Base-by-base conservation (phyloP, 495 filamentous ascomycete species). In the Aspergillus bertholletiae region DNA sequence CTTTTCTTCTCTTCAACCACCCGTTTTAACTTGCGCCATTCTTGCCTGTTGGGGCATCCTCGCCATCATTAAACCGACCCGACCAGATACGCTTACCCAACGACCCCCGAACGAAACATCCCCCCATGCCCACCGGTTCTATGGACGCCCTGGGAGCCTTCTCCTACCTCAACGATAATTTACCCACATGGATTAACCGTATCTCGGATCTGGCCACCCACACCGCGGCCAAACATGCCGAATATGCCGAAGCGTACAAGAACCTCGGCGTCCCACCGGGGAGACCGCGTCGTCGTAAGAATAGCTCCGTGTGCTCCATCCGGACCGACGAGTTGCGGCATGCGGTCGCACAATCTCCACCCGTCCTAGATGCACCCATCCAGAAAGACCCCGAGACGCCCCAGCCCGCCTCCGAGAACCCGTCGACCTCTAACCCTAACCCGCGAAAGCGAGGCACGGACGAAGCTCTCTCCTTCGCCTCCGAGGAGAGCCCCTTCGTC, bases 121-220 rank as follows among this genome's bases (percentile, higher is more conserved):
- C 11, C 34, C 46, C 26, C 51, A 61, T 61, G 58, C 51, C 59
- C 45, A 30, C 54, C 27, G 58, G 57, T 23, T 41, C 59, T n/a
- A 81, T 84, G 71, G 86, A 90, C 58, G 83, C 85, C 15, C 68
- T 90, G 44, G 77, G 76, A 51, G 80, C 83, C 48, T 80, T 92
- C 50, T 73, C 79, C 54, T 67, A 75, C 53, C 69, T 84, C 9
- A 64, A 71, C 49, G 74, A 79, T 54, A 75, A 84, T 77, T 56
- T 90, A 5, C 88, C 88, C 20, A 70, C 81, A 54, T 92, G 88
- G 89, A 77, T 84, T 40, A 72, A 67, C 55, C 80, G 79, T 40
- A 74, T 92, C 45, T 86, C 90, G 40, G 84, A 89, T 15, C 78
- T 92, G 24, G 83, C 81, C 57, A 67, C 75, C 39, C 83, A 90